Evolutionary conservation across 2,329 filamentous ascomycete genomes (phyloP).

Genomic region (Aplosporella prunicola): DNA sequence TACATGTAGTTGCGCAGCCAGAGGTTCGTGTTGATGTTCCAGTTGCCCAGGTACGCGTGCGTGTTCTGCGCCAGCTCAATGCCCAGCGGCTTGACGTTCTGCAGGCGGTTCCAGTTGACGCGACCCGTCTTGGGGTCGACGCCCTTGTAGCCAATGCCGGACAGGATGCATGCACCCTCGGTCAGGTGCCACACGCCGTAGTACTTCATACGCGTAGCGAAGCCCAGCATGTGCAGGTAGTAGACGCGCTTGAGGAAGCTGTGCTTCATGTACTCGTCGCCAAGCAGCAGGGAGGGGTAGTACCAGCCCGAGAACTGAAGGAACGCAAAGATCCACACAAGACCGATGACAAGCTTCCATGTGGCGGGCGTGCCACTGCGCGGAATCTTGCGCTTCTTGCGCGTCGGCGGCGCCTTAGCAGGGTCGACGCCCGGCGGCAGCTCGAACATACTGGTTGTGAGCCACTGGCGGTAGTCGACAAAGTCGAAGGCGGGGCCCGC

Average conservation of each 20-base stretch:
- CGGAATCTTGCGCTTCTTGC: constrained; percentile 86
- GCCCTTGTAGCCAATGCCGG: constrained; percentile 89
- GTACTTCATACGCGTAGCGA: constrained; percentile 82
- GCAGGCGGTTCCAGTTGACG: constrained; percentile 79
- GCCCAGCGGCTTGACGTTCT: constrained; percentile 77
- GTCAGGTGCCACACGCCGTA: constrained; percentile 93
- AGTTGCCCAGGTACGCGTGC: constrained; percentile 80
- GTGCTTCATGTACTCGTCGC: constrained; percentile 57
- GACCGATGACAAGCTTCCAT: constrained; percentile 62
- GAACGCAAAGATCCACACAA: constrained; percentile 72
- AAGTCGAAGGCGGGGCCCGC: constrained; percentile 91
- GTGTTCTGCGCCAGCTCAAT: constrained; percentile 90
- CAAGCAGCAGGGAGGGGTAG: constrained; percentile 52
- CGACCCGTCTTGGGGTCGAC: constrained; percentile 76
- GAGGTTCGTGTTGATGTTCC: constrained; percentile 98
- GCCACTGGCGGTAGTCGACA: constrained; percentile 82
- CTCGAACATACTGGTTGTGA: constrained; percentile 92
- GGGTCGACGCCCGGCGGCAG: constrained; percentile 73
- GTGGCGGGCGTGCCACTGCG: constrained; percentile 78
- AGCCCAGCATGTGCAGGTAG: constrained; percentile 72
- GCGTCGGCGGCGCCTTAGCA: constrained; percentile 71
- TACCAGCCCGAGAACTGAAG: constrained; percentile 63
- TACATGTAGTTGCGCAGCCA: constrained; percentile 97
- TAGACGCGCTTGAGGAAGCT: constrained; percentile 64
- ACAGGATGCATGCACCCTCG: constrained; percentile 88